Percentiles rank a stretch among this genome's conserved stretches.
These are phyloP conservation scores for Xylaria bambusicola DNA, from an alignment of 495 filamentous ascomycete genomes.

Conservation along the genomic window DNA sequence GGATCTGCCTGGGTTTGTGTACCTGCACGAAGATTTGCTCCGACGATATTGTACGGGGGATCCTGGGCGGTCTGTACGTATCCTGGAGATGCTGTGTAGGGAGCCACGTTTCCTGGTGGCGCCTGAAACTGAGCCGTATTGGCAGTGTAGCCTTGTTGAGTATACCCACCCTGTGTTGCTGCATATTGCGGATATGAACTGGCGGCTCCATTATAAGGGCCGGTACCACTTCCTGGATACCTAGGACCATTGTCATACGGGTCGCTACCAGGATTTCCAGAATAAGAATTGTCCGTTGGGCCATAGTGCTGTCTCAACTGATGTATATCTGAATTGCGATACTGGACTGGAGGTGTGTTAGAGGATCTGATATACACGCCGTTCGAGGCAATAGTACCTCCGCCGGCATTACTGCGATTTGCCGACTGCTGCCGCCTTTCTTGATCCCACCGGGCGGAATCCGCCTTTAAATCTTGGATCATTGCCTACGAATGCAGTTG, in stretches of 20 bases:
- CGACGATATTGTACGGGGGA: slow-evolving; percentile 32
- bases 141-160: slow-evolving; percentile 33
- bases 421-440: slow-evolving; percentile 60
- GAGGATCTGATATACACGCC: slow-evolving; percentile 53
- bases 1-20: slow-evolving; percentile 25
- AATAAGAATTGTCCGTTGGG: slow-evolving; percentile 36
- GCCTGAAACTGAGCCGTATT: slow-evolving; percentile 21
- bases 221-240: slow-evolving; percentile 41
- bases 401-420: slow-evolving; percentile 46
- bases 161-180: slow-evolving; percentile 33
- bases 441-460: slow-evolving; percentile 78
- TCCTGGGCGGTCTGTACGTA: slow-evolving; percentile 35
- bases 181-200: slow-evolving; percentile 33
- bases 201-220: slow-evolving; percentile 37
- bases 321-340: slow-evolving; percentile 54
- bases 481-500: slow-evolving; percentile 61
- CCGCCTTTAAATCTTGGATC: slow-evolving; percentile 82
- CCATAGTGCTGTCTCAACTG: slow-evolving; percentile 54
- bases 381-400: slow-evolving; percentile 61
- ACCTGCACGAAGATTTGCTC: slow-evolving; percentile 30
- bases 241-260: slow-evolving; percentile 34
- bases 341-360: slow-evolving; percentile 60
- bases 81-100: slow-evolving; percentile 21
- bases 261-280: slow-evolving; percentile 28
- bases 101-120: slow-evolving; percentile 14